Conservation (phyloP, 1,284 basidiomycete species). For the Uromyces viciae-fabae region DNA sequence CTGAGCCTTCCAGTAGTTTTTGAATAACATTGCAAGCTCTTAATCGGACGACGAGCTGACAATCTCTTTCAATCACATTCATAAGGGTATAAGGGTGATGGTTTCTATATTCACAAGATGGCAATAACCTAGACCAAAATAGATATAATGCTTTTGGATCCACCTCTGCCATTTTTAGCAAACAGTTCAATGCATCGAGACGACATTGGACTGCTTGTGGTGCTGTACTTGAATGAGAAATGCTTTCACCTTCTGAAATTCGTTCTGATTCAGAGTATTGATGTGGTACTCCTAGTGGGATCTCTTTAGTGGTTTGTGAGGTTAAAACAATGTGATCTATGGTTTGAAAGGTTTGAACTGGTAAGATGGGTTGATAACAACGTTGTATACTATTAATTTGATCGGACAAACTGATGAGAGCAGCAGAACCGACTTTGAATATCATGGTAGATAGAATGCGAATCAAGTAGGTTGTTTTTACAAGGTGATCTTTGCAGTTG, state of each 20-base stretch:
- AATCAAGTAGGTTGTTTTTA: conserved; percentile 21
- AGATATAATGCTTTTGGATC: conserved; percentile 42
- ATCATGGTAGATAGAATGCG: conserved; percentile 27
- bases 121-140: conserved; percentile 37
- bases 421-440: conserved; percentile 27
- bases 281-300: background rate
- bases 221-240: background rate
- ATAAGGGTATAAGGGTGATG: conserved; percentile 35
- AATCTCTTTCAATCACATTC: conserved; percentile 32
- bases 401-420: conserved; percentile 31
- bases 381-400: conserved; percentile 24
- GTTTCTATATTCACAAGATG: conserved; percentile 22
- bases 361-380: conserved; percentile 21
- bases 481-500: conserved; percentile 2
- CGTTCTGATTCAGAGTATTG: conserved; percentile 19
- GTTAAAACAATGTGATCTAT: background rate
- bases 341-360: background rate
- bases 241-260: background rate
- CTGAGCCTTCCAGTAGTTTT: conserved; percentile 20
- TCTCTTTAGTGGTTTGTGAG: background rate
- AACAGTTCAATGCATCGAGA: conserved; percentile 30
- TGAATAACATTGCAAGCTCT: conserved; percentile 21
- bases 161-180: conserved; percentile 28
- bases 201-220: conserved; percentile 27
- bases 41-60: conserved; percentile 31